Evolutionary conservation across 805 yeast species (phyloP).

Genomic region (Cephaloascus fragrans): DNA sequence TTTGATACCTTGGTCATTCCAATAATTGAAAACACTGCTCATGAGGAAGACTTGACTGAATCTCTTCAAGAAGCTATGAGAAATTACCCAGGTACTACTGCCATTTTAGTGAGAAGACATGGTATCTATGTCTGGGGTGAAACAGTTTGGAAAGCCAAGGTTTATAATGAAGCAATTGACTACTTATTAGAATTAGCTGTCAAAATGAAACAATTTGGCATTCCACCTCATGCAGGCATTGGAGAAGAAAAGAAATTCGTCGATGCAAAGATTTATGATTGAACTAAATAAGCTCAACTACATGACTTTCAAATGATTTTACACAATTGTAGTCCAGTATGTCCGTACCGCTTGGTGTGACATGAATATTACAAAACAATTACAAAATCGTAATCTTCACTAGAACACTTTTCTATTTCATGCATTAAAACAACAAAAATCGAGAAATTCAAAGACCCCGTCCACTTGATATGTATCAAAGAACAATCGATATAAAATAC

Average conservation of each 20-base stretch:
- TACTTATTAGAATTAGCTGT: conserved; percentile 79
- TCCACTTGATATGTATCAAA: no score
- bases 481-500: no score
- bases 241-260: not conserved
- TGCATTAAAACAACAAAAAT: not conserved
- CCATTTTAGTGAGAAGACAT: conserved; percentile 85
- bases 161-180: conserved; percentile 88
- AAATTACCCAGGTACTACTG: conserved; percentile 71
- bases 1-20: conserved; percentile 77
- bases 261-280: not conserved
- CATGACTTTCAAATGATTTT: not conserved
- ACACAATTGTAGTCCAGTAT: not conserved
- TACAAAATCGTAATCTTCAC: conserved; percentile 18
- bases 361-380: conserved; percentile 11
- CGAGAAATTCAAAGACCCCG: no score
- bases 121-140: conserved; percentile 98
- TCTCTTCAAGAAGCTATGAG: conserved; percentile 52
- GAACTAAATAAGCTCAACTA: not conserved
- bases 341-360: not conserved
- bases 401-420: conserved; percentile 11
- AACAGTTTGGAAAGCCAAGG: conserved; percentile 84
- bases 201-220: conserved; percentile 65
- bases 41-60: conserved; percentile 73
- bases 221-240: conserved; percentile 31
- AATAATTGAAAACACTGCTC: conserved; percentile 84